These are phyloP conservation scores for Anethum foeniculum DNA, from an alignment of 140 eudicot genomes.

Conservation along the genomic window DNA sequence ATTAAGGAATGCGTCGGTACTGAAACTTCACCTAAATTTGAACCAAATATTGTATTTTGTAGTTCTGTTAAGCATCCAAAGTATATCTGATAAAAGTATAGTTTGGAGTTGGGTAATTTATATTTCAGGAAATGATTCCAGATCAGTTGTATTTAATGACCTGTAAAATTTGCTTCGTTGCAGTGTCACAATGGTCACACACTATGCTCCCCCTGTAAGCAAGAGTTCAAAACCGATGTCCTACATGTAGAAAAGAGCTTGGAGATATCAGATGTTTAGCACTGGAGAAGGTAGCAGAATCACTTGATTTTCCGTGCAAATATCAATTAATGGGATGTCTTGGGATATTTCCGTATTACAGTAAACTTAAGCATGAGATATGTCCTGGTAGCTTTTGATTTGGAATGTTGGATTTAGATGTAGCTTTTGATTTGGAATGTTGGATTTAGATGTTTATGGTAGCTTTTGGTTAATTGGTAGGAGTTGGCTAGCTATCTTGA, in stretches of 20 bases:
- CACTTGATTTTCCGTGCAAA: slow-evolving; percentile 59
- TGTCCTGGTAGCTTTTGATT: no score
- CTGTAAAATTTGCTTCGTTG: slow-evolving; percentile 9
- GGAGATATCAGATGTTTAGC: slow-evolving; percentile 76
- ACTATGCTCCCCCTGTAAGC: slow-evolving; percentile 54
- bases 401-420: no score
- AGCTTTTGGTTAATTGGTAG: no score
- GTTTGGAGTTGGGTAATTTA: background rate
- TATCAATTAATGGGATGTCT: slow-evolving; percentile 57
- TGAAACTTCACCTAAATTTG: background rate
- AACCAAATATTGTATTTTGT: background rate
- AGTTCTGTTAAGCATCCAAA: background rate
- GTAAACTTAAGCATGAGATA: slow-evolving; percentile 64
- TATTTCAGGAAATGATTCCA: background rate
- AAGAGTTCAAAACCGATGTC: slow-evolving; percentile 58
- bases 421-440: no score
- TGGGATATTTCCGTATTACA: slow-evolving; percentile 54
- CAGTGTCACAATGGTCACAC: slow-evolving; percentile 89
- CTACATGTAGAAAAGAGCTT: slow-evolving; percentile 54
- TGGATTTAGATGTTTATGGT: no score
- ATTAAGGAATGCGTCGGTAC: background rate
- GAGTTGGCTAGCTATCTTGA: no score
- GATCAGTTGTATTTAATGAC: background rate
- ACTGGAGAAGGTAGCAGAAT: slow-evolving; percentile 68
- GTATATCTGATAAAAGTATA: background rate